Base-by-base conservation (phyloP, 805 yeast genomes). In the Metschnikowia shivogae region DNA sequence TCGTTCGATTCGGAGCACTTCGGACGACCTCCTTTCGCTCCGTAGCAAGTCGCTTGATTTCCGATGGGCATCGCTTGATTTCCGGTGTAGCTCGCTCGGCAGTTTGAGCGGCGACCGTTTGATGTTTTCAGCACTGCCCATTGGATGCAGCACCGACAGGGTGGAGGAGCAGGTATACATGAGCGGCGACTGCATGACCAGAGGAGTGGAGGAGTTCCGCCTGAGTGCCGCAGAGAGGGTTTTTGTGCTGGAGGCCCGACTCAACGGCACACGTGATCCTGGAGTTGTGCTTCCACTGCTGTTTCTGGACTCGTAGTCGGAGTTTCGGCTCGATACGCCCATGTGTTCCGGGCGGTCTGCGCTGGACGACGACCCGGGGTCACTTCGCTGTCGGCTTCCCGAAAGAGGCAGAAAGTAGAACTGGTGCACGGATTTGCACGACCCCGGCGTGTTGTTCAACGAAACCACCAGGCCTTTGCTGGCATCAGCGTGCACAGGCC, bases 321-420 rank as follows among this genome's bases (percentile, higher is more conserved):
- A 10, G n/a, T 17, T 28, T 9, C 34, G 34, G 34, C 26, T 22
- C 6, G 26, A 7, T 22, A 22, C 19, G 2, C 13, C 17, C 13
- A 14, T 3, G 13, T n/a, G 9, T 33, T 34, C 24, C 38, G 6
- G 12, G 11, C 41, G 9, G 11, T 44, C 47, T n/a, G 14, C 33
- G 9, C 28, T 30, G 11, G 45, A 22, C 10, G n/a, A 19, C 1
- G 47, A 33, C 10, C 46, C 46, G 5, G 55, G 45, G 4, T 22
- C 19, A 36, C 50, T 49, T 28, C 48, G 42, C 4, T 47, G 49
- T n/a, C 53, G 51, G n/a, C 32, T 22, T 8, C 11, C 29, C 12
- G 38, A 37, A 6, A 52, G 31, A n/a, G 55, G 54, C 26, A 50
- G 48, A 14, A 47, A 47, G 19, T 33, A 22, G 38, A 36, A 46